Evolutionary conservation across 2,329 filamentous ascomycete genomes (phyloP).

Genomic region (Decorospora gaudefroyi): DNA sequence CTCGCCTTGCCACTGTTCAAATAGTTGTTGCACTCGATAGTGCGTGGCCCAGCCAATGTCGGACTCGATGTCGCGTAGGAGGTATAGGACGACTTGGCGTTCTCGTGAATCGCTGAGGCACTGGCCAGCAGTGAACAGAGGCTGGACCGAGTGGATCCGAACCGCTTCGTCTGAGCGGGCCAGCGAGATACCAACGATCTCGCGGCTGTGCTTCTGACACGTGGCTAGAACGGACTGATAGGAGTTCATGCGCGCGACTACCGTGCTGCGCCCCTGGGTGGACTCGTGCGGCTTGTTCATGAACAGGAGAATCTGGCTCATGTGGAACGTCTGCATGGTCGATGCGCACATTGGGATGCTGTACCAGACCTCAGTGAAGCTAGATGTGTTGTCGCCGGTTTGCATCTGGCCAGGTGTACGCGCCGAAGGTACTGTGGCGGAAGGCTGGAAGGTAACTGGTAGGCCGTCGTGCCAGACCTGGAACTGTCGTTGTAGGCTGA

Average conservation of each 20-base stretch:
- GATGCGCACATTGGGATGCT: slow-evolving; percentile 66
- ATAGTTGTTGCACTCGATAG: slow-evolving; percentile 61
- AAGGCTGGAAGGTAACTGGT: slow-evolving; percentile 63
- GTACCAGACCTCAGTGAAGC: slow-evolving; percentile 66
- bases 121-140: slow-evolving; percentile 66
- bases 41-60: slow-evolving; percentile 68
- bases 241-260: slow-evolving; percentile 59
- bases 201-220: slow-evolving; percentile 61
- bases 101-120: slow-evolving; percentile 61
- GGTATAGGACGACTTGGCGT: slow-evolving; percentile 58
- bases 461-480: slow-evolving; percentile 63
- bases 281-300: slow-evolving; percentile 64
- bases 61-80: slow-evolving; percentile 63
- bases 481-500: slow-evolving; percentile 60
- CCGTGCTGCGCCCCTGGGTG: slow-evolving; percentile 57
- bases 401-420: slow-evolving; percentile 30
- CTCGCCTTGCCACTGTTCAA: slow-evolving; percentile 53
- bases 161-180: slow-evolving; percentile 61
- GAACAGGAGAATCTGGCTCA: slow-evolving; percentile 64
- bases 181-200: slow-evolving; percentile 65
- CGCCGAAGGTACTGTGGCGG: slow-evolving; percentile 54
- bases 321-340: slow-evolving; percentile 68
- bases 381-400: slow-evolving; percentile 39
- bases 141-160: slow-evolving; percentile 62
- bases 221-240: slow-evolving; percentile 62